These are phyloP conservation scores for Leavenworthia alabamica DNA, from an alignment of 345 rosid species.

Conservation along the genomic window DNA sequence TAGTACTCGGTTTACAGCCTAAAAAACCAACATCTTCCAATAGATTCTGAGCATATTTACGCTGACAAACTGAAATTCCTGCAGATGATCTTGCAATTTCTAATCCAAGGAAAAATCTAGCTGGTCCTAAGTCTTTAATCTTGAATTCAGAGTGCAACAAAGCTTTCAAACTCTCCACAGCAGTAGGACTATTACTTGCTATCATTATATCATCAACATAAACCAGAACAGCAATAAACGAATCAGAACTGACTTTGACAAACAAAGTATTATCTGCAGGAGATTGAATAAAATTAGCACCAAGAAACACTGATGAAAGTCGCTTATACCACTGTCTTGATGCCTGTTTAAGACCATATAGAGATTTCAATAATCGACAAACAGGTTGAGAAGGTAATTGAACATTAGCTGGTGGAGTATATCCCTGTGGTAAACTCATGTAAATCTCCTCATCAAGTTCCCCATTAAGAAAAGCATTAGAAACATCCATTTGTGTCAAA, in stretches of 20 bases:
- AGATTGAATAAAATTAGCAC: not conserved
- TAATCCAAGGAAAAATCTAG: fast-evolving
- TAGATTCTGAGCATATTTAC: not conserved
- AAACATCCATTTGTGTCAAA: not conserved
- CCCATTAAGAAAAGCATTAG: not conserved
- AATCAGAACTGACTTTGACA: not conserved
- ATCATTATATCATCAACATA: not conserved
- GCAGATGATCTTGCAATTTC: fast-evolving
- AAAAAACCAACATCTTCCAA: not conserved
- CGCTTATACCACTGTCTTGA: not conserved
- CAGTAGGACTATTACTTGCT: not conserved
- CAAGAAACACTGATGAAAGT: fast-evolving
- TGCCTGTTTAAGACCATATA: not conserved
- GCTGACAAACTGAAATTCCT: fast-evolving
- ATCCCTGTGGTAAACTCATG: not conserved
- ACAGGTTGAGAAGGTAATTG: not conserved
- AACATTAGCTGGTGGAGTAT: not conserved
- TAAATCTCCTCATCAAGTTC: not conserved
- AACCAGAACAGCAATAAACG: fast-evolving
- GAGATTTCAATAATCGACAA: fast-evolving
- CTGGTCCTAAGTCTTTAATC: not conserved
- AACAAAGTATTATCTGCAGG: not conserved
- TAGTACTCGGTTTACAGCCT: not conserved
- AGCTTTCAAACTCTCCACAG: fast-evolving
- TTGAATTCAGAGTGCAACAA: fast-evolving